These are phyloP conservation scores for Glycine soja DNA, from an alignment of 306 rosid species.

Conservation along the genomic window DNA sequence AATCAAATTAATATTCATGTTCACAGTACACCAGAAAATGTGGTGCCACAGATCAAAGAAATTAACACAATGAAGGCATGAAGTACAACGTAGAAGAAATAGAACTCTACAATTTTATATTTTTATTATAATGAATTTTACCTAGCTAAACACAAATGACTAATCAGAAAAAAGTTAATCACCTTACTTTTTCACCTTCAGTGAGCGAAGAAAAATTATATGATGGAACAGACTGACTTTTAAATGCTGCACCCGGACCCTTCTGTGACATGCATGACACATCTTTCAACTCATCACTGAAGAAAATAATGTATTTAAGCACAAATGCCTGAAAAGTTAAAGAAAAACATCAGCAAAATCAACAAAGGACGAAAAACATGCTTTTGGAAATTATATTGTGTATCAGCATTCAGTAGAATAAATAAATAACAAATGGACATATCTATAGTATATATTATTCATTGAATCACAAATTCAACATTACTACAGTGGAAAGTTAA, in stretches of 20 bases:
- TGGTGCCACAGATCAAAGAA: too few species aligned
- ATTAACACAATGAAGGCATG: too few species aligned
- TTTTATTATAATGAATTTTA: slow-evolving; percentile 28
- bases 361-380: slow-evolving; percentile 29
- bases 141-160: slow-evolving; percentile 45
- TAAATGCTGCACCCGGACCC: slow-evolving; percentile 58
- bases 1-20: slow-evolving; percentile 29
- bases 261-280: slow-evolving; percentile 55
- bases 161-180: slow-evolving; percentile 53
- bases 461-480: slow-evolving; percentile 33
- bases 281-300: slow-evolving; percentile 63
- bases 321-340: slow-evolving; percentile 81
- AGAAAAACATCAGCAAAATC: slow-evolving; percentile 46
- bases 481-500: background rate
- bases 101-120: background rate
- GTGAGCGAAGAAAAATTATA: slow-evolving; percentile 71
- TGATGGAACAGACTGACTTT: slow-evolving; percentile 65
- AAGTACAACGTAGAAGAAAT: slow-evolving; percentile 23
- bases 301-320: slow-evolving; percentile 86
- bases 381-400: slow-evolving; percentile 14
- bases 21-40: slow-evolving; percentile 2
- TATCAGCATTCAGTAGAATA: slow-evolving; percentile 19
- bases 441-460: slow-evolving; percentile 18
- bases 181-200: slow-evolving; percentile 86
- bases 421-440: slow-evolving; percentile 5